Evolutionary conservation across 331 rosid species (phyloP).

Genomic region (Cydonia oblonga): DNA sequence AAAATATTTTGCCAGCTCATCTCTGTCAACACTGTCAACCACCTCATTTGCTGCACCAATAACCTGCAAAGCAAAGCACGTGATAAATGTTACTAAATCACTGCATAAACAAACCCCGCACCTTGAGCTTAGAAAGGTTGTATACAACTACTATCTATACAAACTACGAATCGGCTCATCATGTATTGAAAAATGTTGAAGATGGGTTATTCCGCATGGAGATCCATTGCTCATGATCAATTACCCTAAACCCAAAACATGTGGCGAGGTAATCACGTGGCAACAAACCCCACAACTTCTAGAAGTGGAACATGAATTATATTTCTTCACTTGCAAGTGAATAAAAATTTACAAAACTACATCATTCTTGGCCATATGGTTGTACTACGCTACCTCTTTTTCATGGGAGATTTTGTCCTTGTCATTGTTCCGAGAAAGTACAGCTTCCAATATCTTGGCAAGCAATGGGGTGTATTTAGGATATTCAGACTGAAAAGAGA

Average conservation of each 20-base stretch:
- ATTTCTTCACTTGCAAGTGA: background rate
- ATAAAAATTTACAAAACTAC: background rate
- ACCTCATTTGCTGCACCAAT: constrained; percentile 69
- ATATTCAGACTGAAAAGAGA: constrained; percentile 61
- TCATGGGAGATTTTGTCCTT: constrained; percentile 40
- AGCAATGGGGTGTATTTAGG: constrained; percentile 73
- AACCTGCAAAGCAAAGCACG: constrained; percentile 34
- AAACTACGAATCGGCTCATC: background rate
- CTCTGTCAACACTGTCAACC: constrained; percentile 54
- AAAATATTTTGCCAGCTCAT: constrained; percentile 51
- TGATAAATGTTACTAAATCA: background rate
- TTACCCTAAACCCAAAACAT: background rate
- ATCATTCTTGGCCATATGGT: background rate
- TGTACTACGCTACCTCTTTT: constrained; percentile 44
- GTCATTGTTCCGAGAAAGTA: constrained; percentile 42
- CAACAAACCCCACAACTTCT: background rate
- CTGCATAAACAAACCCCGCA: background rate
- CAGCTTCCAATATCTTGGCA: constrained; percentile 70
- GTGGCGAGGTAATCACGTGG: background rate
- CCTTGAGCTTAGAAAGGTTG: background rate
- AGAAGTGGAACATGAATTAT: background rate
- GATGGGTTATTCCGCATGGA: background rate
- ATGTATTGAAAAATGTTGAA: background rate
- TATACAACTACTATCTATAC: background rate
- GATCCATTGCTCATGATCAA: background rate